A percentile compares a stretch with the other conserved stretches of the same genome.
Conservation (phyloP, 352 stramenopile species). For the Plasmopara halstedii region DNA sequence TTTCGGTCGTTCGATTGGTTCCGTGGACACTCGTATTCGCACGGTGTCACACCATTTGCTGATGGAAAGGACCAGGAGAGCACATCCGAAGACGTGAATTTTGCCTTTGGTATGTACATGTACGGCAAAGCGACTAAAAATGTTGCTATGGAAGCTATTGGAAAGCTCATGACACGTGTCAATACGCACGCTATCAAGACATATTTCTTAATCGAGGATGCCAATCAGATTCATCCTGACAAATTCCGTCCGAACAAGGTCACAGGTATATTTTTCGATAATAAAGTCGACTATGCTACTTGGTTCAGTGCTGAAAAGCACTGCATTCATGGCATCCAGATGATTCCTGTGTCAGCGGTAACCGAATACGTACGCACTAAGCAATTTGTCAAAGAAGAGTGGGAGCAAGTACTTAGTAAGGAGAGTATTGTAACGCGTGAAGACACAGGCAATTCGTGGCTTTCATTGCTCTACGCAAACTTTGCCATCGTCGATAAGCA, state of each 20-base stretch:
- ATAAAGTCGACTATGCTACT: constrained; percentile 61
- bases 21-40: constrained; percentile 60
- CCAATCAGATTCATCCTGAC: constrained; percentile 53
- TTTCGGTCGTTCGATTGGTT: constrained; percentile 74
- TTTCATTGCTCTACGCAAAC: constrained; percentile 64
- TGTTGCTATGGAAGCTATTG: constrained; percentile 46
- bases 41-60: constrained; percentile 42
- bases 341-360: constrained; percentile 65
- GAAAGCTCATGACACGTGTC: constrained; percentile 59
- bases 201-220: constrained; percentile 64
- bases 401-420: constrained; percentile 61
- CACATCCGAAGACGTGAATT: constrained; percentile 72
- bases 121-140: constrained; percentile 51
- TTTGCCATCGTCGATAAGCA: constrained; percentile 45
- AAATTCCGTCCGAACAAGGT: constrained; percentile 62
- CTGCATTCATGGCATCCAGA: constrained; percentile 72
- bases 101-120: constrained; percentile 68
- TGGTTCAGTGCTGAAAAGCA: constrained; percentile 66
- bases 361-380: constrained; percentile 54
- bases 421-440: constrained; percentile 36
- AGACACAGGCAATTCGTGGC: constrained; percentile 45
- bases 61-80: constrained; percentile 70
- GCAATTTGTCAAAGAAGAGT: constrained; percentile 64
- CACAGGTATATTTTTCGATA: constrained; percentile 63
- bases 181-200: constrained; percentile 52